Evolutionary conservation across 2,329 filamentous ascomycete species (phyloP).

Genomic region (Mollisia scopiformis): DNA sequence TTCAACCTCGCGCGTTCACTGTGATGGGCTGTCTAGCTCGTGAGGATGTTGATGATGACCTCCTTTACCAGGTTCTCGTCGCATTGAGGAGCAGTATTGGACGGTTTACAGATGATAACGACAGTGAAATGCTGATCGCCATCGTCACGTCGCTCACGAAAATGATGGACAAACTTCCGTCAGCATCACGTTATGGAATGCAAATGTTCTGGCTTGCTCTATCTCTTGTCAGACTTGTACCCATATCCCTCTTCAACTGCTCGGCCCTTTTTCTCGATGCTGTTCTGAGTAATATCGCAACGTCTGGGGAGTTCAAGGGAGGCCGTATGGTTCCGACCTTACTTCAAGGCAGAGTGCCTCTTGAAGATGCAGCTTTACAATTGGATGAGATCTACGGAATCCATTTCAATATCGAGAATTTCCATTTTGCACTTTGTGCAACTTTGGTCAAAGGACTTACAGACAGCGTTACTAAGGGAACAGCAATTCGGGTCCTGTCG

Average conservation of each 20-base stretch:
- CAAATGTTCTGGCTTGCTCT: conserved; percentile 74
- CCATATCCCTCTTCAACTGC: conserved; percentile 65
- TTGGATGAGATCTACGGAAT: conserved; percentile 69
- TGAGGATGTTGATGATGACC: conserved; percentile 73
- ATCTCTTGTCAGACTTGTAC: conserved; percentile 66
- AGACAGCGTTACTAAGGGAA: conserved; percentile 61
- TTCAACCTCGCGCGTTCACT: conserved; percentile 69
- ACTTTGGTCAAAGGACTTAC: conserved; percentile 66
- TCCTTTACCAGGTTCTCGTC: conserved; percentile 72
- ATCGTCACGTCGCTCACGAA: conserved; percentile 70
- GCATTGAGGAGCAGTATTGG: conserved; percentile 66
- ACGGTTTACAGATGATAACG: conserved; percentile 66
- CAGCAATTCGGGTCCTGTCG: conserved; percentile 62
- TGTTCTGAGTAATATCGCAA: conserved; percentile 65
- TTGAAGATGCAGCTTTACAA: conserved; percentile 64
- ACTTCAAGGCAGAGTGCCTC: conserved; percentile 60
- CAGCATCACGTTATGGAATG: conserved; percentile 67
- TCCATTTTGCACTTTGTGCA: conserved; percentile 69
- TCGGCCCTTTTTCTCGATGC: conserved; percentile 67
- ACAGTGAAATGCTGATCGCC: conserved; percentile 69
- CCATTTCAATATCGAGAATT: conserved; percentile 65
- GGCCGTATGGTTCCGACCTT: conserved; percentile 62
- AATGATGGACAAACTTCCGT: conserved; percentile 71
- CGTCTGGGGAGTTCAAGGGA: conserved; percentile 60
- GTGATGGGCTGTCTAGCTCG: conserved; percentile 73